Evolutionary conservation across 2,329 filamentous ascomycete genomes (phyloP).

Genomic region (Cytospora leucostoma): DNA sequence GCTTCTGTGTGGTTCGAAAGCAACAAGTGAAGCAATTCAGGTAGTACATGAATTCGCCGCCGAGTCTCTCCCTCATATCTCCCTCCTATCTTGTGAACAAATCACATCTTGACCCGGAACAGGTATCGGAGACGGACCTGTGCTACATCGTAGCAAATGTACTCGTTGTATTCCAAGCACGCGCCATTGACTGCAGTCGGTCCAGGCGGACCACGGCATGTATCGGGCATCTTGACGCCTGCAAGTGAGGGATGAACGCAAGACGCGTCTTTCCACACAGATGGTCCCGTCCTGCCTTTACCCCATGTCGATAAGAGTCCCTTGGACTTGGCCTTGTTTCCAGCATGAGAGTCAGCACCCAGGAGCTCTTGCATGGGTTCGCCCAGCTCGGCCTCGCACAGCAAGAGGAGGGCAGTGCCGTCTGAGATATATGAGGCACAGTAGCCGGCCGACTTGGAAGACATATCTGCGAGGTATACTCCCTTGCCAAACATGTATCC

Average conservation of each 20-base stretch:
- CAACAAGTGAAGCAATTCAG: background rate
- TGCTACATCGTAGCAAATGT: conserved; percentile 68
- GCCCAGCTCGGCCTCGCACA: conserved; percentile 84
- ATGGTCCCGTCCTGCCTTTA: conserved; percentile 64
- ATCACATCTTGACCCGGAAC: conserved; percentile 59
- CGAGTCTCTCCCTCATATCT: background rate
- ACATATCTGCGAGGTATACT: conserved; percentile 85
- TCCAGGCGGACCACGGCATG: conserved; percentile 44
- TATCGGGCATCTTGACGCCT: conserved; percentile 69
- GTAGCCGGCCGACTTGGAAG: conserved; percentile 79
- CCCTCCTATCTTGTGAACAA: background rate
- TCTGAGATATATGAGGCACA: conserved; percentile 64
- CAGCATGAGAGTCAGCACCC: conserved; percentile 61
- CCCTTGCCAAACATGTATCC: conserved; percentile 93
- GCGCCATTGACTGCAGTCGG: conserved; percentile 49
- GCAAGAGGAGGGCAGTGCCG: conserved; percentile 72
- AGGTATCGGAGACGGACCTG: conserved; percentile 72
- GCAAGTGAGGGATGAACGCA: conserved; percentile 64
- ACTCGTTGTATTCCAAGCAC: conserved; percentile 69
- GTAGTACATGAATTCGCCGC: background rate
- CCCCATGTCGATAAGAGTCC: conserved; percentile 71
- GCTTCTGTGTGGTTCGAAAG: background rate
- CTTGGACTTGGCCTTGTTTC: conserved; percentile 58
- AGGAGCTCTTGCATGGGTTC: conserved; percentile 69
- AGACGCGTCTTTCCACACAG: conserved; percentile 73